Conservation (phyloP, 139 green algal genomes). For the Desmodesmus armatus region DNA sequence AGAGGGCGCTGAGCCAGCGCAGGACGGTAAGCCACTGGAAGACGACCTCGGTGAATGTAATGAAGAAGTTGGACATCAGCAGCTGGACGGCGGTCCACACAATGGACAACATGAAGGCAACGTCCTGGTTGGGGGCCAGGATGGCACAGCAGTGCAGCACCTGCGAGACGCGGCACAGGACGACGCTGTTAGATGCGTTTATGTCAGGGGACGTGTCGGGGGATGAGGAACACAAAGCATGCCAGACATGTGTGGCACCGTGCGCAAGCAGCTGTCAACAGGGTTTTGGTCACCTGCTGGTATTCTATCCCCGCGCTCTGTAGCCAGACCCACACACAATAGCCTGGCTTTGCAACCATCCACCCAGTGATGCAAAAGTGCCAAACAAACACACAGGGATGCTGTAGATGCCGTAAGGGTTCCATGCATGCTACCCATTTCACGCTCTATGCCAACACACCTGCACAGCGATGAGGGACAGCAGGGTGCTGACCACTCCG, state of each 20-base stretch:
- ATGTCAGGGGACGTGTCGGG: too few relatives aligned
- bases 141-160: constrained; percentile 55
- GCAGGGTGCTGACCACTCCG: constrained; percentile 26
- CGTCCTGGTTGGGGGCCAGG: constrained; percentile 56
- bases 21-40: constrained; percentile 51
- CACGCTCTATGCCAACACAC: neutral
- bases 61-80: constrained; percentile 58
- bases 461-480: constrained; percentile 46
- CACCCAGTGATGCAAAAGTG: too few relatives aligned
- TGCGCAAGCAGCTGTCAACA: too few relatives aligned
- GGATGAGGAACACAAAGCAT: too few relatives aligned
- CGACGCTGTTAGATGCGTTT: neutral
- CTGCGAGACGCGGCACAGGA: neutral
- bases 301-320: neutral
- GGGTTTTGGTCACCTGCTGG: too few relatives aligned
- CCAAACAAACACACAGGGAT: too few relatives aligned
- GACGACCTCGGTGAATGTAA: constrained; percentile 46
- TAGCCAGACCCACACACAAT: too few relatives aligned
- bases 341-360: too few relatives aligned
- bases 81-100: constrained; percentile 55
- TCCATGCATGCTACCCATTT: neutral
- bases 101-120: constrained; percentile 59
- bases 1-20: constrained; percentile 48
- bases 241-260: neutral
- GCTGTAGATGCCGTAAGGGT: neutral